Conservation (phyloP, 2,329 filamentous ascomycete species). For the Penicillium sp. region DNA sequence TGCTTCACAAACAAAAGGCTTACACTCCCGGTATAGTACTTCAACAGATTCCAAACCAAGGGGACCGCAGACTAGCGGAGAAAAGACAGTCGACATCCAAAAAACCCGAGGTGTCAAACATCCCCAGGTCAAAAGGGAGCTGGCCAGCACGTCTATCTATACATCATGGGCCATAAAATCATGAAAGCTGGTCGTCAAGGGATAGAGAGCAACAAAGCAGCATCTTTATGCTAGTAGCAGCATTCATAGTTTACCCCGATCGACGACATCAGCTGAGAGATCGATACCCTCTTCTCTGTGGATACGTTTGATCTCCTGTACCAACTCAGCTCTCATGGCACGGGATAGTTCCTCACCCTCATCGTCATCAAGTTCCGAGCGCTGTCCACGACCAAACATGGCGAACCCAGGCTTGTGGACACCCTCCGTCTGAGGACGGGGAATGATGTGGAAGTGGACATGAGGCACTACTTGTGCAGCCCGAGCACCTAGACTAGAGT, state of each 20-base stretch:
- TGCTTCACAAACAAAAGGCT: background rate
- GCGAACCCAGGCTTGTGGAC: slow-evolving; percentile 36
- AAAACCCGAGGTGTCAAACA: background rate
- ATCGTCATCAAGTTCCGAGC: slow-evolving; percentile 49
- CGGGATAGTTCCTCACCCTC: slow-evolving; percentile 41
- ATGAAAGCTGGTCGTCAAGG: background rate
- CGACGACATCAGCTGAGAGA: slow-evolving; percentile 21
- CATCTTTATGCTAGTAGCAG: background rate
- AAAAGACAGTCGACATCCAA: background rate
- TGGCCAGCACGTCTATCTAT: background rate
- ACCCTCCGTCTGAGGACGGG: slow-evolving; percentile 58
- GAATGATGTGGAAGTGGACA: slow-evolving; percentile 93
- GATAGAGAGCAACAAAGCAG: background rate
- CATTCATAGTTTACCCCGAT: slow-evolving; percentile 24
- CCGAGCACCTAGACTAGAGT: slow-evolving; percentile 58
- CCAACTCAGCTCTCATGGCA: slow-evolving; percentile 39
- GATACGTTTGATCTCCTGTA: slow-evolving; percentile 37
- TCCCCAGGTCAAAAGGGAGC: background rate
- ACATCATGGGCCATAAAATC: background rate
- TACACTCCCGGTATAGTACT: slow-evolving; percentile 11
- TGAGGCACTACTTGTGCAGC: slow-evolving; percentile 92
- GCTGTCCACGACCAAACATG: slow-evolving; percentile 49
- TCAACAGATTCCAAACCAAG: slow-evolving; percentile 7
- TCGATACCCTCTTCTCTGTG: slow-evolving; percentile 38
- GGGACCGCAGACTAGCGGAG: background rate